Base-by-base conservation (phyloP, 2,329 filamentous ascomycete genomes). In the Xylaria sp. region DNA sequence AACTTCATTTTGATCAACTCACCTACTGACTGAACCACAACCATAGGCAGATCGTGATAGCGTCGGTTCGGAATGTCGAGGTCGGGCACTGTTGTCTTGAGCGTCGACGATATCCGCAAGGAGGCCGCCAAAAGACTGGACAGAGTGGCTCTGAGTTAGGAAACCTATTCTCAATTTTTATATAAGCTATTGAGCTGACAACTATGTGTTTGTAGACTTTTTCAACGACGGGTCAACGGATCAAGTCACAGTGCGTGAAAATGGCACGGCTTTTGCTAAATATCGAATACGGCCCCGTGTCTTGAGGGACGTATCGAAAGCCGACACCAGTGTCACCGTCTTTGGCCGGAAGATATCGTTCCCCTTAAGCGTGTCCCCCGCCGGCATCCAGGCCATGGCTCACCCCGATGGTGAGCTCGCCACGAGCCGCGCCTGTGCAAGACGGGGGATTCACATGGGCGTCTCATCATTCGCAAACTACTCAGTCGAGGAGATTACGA, bases 321-420 rank as follows among this genome's bases (percentile, higher is more conserved):
- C 82, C 5, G 78, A 80, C 56, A 80, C 81, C 0, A 79, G 78
- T 0, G 83, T 82, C 0, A 79, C 78, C 0, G 79, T 87, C 4
- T 81, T 86, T 9, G 83, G 82, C 1, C 77, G 71, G 1, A 80
- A 79, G 72, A 80, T 84, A 59, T 74, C 80, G 0, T 79, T 88
- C 2, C 86, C 87, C 0, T 77, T 89, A 2, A 85, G 84, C 12
- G 83, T 89, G 45, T 81, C 83, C 3, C 86, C 86, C 0, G 81
- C 85, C 0, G 86, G 84, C 2, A 83, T 86, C 74, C 85, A 87
- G 67, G 79, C 80, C 39, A 78, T 87, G 12, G 85, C 85, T 1
- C 85, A 87, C 69, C 76, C 79, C 0, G 84, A 86, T 39, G 86
- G 85, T 10, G 86, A 87, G 70, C 62, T 83, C 0, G 86, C 81